These are phyloP conservation scores for Neurospora crassa DNA, from an alignment of 2,329 filamentous ascomycete genomes.

Conservation along the genomic window DNA sequence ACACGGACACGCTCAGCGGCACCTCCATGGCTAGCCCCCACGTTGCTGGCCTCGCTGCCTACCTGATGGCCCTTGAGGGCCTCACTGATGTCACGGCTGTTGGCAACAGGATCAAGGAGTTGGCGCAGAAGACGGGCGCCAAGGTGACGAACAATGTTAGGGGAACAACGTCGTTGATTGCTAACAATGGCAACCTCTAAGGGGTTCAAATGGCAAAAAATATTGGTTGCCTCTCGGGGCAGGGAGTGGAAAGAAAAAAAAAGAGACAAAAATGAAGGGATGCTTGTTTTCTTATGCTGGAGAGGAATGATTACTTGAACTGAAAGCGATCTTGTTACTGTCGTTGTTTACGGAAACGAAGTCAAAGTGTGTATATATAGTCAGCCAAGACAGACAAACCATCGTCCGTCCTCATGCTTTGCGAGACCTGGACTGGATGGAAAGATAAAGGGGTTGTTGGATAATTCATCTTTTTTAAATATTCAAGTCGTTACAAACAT, in stretches of 20 bases:
- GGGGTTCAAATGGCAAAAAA: too few species aligned
- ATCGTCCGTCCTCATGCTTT: background rate
- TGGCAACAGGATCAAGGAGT: constrained; percentile 38
- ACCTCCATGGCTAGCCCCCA: constrained; percentile 60
- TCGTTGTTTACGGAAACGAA: background rate
- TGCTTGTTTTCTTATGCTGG: background rate
- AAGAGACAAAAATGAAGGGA: background rate
- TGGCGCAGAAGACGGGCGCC: constrained; percentile 39
- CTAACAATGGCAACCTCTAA: constrained; percentile 39
- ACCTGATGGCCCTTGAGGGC: constrained; percentile 50
- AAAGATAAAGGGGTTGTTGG: background rate
- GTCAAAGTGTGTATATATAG: background rate
- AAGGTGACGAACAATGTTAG: constrained; percentile 30
- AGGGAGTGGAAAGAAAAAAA: background rate
- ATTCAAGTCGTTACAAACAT: background rate
- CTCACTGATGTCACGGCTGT: constrained; percentile 36
- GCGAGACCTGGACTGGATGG: background rate
- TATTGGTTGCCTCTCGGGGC: background rate
- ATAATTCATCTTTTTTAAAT: background rate
- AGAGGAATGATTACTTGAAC: background rate
- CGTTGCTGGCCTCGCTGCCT: constrained; percentile 57
- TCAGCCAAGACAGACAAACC: background rate
- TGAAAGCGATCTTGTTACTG: background rate
- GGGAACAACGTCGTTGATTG: constrained; percentile 43
- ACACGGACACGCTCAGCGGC: constrained; percentile 37